Base-by-base conservation (phyloP, 2,329 filamentous ascomycete species). In the Nemania sp. region DNA sequence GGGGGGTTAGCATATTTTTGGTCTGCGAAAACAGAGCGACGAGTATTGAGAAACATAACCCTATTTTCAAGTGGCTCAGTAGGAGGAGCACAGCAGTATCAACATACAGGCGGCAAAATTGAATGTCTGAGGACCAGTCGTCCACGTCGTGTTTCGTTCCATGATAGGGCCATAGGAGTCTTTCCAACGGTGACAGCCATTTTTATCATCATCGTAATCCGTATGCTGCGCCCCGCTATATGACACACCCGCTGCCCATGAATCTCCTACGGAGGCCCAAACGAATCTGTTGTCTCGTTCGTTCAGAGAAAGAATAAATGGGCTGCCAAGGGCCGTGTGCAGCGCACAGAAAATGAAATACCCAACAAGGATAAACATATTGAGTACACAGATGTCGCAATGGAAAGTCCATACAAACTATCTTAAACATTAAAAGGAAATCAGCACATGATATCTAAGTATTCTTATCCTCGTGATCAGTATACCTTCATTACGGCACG, bases 111-210 rank as follows among this genome's bases (percentile, higher is more conserved):
- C 52, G 51, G 52, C 52, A 23, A 51, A 54, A 12, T 51, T 31
- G 33, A 55, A 55, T 15, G 26, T 45, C 37, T 51, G 47, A 45
- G 28, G 15, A 28, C 47, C 33, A 2, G 39, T 51, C 19, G 40
- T 51, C 47, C 52, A 55, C 19, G 46, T 49, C 33, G 30, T 55
- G 40, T 55, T 46, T 55, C 47, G 52, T 51, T 50, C 52, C 40
- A 55, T 51, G 20, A 55, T 45, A 51, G 52, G 52, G 17, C 52
- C 52, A 42, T 55, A 51, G 23, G 50, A 52, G 34, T 52, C 43
- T 36, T 51, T 55, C 52, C 52, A 51, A 26, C 52, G 52, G 46
- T 51, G 46, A 41, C 52, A 55, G 26, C 47, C 46, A 34, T 51
- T 33, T n/a, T 55, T 51, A 14, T 55, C 47, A 20, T 41, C 46